Evolutionary conservation across 2,329 filamentous ascomycete species (phyloP).

Genomic region (Verticillium klebahnii): DNA sequence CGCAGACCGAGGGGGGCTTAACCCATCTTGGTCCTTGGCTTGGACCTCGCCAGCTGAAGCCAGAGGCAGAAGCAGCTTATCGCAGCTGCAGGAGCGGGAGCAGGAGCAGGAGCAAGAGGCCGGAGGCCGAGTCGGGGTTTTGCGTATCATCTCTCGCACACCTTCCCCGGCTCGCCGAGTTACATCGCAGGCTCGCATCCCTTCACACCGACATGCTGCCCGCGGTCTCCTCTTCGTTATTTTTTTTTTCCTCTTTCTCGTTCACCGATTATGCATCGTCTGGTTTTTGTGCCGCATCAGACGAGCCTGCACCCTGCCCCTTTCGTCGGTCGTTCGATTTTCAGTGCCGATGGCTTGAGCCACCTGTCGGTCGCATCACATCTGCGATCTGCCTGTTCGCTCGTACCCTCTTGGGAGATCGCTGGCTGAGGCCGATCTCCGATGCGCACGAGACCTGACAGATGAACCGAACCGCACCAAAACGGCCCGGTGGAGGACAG

Average conservation of each 20-base stretch:
- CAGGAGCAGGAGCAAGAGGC: neutral
- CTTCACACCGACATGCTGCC: neutral
- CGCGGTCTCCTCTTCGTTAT: neutral
- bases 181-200: neutral
- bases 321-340: slow-evolving; percentile 1
- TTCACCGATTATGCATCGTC: neutral
- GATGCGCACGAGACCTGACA: neutral
- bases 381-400: neutral
- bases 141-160: neutral
- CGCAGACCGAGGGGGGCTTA: neutral
- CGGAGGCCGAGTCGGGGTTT: neutral
- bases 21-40: neutral
- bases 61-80: neutral
- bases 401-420: neutral
- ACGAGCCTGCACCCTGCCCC: neutral
- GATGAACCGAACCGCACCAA: neutral
- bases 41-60: neutral
- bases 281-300: neutral
- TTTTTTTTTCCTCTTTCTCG: neutral
- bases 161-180: neutral
- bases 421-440: neutral
- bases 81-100: neutral
- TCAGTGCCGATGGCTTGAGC: neutral
- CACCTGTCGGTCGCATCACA: neutral
- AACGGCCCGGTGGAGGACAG: neutral